Conservation (phyloP, 2,329 filamentous ascomycete genomes). For the Aspergillus tubingensis region DNA sequence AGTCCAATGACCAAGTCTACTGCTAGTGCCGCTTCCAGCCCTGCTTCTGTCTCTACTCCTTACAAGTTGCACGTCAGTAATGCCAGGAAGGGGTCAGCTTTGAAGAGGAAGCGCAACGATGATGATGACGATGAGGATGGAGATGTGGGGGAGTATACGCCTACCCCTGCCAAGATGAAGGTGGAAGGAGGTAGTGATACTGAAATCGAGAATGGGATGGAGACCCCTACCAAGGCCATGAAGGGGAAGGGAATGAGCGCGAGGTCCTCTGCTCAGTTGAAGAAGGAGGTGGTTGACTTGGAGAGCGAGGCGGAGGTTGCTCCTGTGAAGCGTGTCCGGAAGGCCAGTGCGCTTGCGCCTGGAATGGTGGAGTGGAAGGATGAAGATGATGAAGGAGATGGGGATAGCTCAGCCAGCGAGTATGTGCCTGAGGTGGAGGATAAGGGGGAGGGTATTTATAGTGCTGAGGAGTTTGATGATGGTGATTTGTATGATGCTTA, state of each 20-base stretch:
- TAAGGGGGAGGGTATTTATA: constrained; percentile 8
- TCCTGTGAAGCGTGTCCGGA: constrained; percentile 25
- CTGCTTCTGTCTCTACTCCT: constrained; percentile 12
- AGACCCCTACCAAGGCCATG: too few species aligned
- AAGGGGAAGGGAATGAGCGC: background rate
- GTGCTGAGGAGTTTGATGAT: background rate
- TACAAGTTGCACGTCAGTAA: constrained; percentile 13
- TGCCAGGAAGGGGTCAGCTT: background rate
- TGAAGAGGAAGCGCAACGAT: constrained; percentile 1
- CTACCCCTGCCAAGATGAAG: constrained; percentile 6
- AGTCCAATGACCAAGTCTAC: background rate
- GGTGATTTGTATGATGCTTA: background rate
- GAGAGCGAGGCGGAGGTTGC: background rate
- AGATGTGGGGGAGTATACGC: background rate
- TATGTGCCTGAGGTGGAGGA: constrained; percentile 22
- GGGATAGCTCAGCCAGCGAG: constrained; percentile 25
- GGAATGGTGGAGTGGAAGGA: constrained; percentile 24
- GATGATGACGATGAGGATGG: background rate
- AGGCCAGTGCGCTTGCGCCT: constrained; percentile 15
- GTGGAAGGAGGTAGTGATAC: background rate
- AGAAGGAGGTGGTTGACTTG: background rate
- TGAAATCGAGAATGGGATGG: too few species aligned
- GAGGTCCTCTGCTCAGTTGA: background rate
- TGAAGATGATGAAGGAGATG: constrained; percentile 8
- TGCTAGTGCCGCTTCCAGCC: too few species aligned